A percentile compares a stretch with the other conserved stretches of the same genome.
Conservation (phyloP, 2,329 filamentous ascomycete species). For the Aureobasidium melanogenum region DNA sequence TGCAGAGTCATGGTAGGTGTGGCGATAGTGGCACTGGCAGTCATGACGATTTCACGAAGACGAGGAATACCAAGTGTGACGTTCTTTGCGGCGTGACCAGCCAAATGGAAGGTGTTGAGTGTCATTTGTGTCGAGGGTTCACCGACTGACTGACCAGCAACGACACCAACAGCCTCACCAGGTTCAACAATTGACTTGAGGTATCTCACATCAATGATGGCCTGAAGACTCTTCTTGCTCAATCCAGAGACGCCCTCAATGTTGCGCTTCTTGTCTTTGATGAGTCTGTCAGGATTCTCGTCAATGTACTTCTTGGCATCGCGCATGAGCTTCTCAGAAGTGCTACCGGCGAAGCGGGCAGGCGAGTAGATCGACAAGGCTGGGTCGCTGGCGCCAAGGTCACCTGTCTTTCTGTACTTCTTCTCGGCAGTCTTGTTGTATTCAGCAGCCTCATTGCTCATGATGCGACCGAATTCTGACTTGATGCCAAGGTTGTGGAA, state of each 20-base stretch:
- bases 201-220: slow-evolving; percentile 85
- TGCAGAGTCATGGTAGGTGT: slow-evolving; percentile 86
- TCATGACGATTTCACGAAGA: slow-evolving; percentile 97
- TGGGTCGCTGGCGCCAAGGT: slow-evolving; percentile 63
- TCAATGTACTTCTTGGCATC: slow-evolving; percentile 69
- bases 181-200: slow-evolving; percentile 85
- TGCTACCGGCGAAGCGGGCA: slow-evolving; percentile 70
- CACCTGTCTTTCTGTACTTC: slow-evolving; percentile 65
- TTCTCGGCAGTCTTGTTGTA: slow-evolving; percentile 63
- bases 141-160: slow-evolving; percentile 91
- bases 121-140: slow-evolving; percentile 99
- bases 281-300: slow-evolving; percentile 55
- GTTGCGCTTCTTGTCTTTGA: slow-evolving; percentile 52
- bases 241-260: slow-evolving; percentile 32
- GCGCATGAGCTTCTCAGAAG: slow-evolving; percentile 76
- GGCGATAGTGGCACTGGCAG: slow-evolving; percentile 77
- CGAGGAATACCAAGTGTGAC: slow-evolving; percentile 97
- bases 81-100: slow-evolving; percentile 96
- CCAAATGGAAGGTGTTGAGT: slow-evolving; percentile 98
- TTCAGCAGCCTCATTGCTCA: slow-evolving; percentile 57
- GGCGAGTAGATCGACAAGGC: slow-evolving; percentile 65
- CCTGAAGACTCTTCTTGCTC: slow-evolving; percentile 67
- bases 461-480: slow-evolving; percentile 43
- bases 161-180: slow-evolving; percentile 92
- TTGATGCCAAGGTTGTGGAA: slow-evolving; percentile 64